phyloP scores from a whole-genome alignment of 768 basidiomycete genomes.

The Lactifluus subvellereus region DNA sequence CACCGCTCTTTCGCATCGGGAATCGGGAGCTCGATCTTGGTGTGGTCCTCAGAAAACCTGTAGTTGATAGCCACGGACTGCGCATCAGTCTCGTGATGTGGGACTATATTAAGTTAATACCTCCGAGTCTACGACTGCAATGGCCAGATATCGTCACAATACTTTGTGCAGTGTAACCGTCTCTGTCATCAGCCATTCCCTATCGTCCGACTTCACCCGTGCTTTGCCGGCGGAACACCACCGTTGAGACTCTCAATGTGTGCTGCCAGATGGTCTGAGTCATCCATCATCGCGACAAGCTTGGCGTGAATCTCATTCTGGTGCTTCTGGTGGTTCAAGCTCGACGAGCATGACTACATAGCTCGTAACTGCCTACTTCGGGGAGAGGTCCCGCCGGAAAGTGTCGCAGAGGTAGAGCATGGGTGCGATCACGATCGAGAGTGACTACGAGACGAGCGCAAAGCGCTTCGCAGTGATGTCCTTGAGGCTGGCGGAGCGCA shows the following conservation, averaged over 20 bases:
- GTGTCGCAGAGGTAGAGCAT: constrained; percentile 96
- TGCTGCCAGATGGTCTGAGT: constrained; percentile 75
- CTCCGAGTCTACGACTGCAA: constrained; percentile 72
- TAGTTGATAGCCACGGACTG: constrained; percentile 92
- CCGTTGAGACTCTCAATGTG: constrained; percentile 83
- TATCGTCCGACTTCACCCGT: constrained; percentile 73
- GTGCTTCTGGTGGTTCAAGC: constrained; percentile 99
- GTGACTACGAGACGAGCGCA: constrained; percentile 91
- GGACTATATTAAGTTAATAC: constrained; percentile 25
- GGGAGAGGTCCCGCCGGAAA: constrained; percentile 86
- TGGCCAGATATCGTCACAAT: constrained; percentile 80
- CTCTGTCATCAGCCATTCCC: constrained; percentile 90
- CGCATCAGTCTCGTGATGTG: neutral
- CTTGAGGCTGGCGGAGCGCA: constrained; percentile 94
- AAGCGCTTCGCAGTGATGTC: constrained; percentile 99
- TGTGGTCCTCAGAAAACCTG: constrained; percentile 81
- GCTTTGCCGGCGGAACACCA: constrained; percentile 54
- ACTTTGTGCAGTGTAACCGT: constrained; percentile 95
- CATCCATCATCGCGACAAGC: constrained; percentile 96
- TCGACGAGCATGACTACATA: constrained; percentile 78
- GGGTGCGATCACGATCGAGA: constrained; percentile 89
- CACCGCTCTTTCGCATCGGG: constrained; percentile 84
- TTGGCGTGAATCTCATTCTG: constrained; percentile 99
- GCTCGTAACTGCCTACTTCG: constrained; percentile 68
- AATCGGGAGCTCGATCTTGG: constrained; percentile 72